Base-by-base conservation (phyloP, 1,284 basidiomycete genomes). In the Boletus holoroseus region DNA sequence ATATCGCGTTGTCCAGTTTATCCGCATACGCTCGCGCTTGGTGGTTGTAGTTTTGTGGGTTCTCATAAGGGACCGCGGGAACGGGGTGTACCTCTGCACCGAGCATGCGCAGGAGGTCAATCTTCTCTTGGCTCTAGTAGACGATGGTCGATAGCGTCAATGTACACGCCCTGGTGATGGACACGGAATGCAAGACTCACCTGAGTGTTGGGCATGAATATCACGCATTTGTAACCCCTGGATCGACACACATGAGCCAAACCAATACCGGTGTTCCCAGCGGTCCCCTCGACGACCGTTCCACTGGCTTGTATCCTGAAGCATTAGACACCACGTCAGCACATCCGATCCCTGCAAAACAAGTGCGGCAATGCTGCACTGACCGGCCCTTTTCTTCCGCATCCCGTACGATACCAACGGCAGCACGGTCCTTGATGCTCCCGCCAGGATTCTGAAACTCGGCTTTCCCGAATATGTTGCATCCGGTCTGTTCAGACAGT, bases 371-470 rank as follows among this genome's bases (percentile, higher is more conserved):
- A 22, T 22, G 22, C 22, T 48, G 39, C 34, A 75, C 80, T 64
- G 60, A 88, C 91, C 75, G 66, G 61, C 90, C 94, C 61, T 81
- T 79, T 64, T 86, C 77, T 73, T 99, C 95, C 3, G 96, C 96
- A 68, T 96, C 88, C 55, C 76, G 77, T 49, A 99, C 75, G 49
- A 99, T 79, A 53, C 89, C 94, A 18, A 98, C 79, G 0, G 95
- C 95, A 35, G 95, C 95, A 52, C 95, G 85, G 69, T 99, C 95
- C 73, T 99, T 99, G 62, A 99, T 93, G 58, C 91, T 94, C 39
- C 96, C 96, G n/a, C 96, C 96, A 0, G 96, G 96, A 63, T 97
- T 96, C 76, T 96, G 93, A 68, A 98, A 95, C 72, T 99, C 95
- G 44, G 94, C 93, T 70, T 99, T 99, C 39, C 91, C 95, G 55